Evolutionary conservation across 352 stramenopile species (phyloP).

Genomic region (Globisporangium spiculum): DNA sequence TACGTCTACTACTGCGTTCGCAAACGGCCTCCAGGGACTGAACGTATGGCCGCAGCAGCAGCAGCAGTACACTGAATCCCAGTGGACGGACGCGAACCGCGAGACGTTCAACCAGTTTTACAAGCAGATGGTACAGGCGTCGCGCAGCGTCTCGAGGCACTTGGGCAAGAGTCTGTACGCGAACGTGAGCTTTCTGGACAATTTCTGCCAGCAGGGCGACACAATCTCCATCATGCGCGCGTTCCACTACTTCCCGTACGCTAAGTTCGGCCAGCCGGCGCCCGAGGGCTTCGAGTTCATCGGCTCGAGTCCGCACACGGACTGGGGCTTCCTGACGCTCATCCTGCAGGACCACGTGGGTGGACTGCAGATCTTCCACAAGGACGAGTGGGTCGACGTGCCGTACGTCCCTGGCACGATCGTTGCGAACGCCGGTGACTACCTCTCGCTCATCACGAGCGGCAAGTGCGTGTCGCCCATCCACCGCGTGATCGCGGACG

Average conservation of each 20-base stretch:
- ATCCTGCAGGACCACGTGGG: conserved; percentile 77
- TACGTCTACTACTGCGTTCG: conserved; percentile 17
- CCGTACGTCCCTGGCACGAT: conserved; percentile 68
- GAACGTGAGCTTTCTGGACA: conserved; percentile 46
- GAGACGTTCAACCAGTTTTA: conserved; percentile 58
- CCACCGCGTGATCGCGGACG: conserved; percentile 70
- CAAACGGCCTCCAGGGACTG: conserved; percentile 60
- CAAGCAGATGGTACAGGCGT: conserved; percentile 47
- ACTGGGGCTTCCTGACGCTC: conserved; percentile 84
- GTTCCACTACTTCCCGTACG: conserved; percentile 86
- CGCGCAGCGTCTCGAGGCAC: conserved; percentile 41
- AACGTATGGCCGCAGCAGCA: conserved; percentile 64
- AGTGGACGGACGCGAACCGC: conserved; percentile 23
- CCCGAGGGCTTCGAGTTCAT: conserved; percentile 66
- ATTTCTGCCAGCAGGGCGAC: conserved; percentile 59
- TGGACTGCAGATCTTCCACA: conserved; percentile 69
- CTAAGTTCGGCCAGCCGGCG: conserved; percentile 37
- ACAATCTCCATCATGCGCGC: conserved; percentile 85
- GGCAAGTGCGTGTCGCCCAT: conserved; percentile 67
- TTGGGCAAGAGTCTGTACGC: conserved; percentile 56
- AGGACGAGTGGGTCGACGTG: conserved; percentile 71
- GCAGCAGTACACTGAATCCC: conserved; percentile 21
- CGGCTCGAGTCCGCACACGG: conserved; percentile 79
- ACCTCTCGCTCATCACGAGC: conserved; percentile 69
- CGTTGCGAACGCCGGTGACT: conserved; percentile 81